Evolutionary conservation across 2,329 filamentous ascomycete genomes (phyloP).

Genomic region (Colletotrichum neosansevieriae): DNA sequence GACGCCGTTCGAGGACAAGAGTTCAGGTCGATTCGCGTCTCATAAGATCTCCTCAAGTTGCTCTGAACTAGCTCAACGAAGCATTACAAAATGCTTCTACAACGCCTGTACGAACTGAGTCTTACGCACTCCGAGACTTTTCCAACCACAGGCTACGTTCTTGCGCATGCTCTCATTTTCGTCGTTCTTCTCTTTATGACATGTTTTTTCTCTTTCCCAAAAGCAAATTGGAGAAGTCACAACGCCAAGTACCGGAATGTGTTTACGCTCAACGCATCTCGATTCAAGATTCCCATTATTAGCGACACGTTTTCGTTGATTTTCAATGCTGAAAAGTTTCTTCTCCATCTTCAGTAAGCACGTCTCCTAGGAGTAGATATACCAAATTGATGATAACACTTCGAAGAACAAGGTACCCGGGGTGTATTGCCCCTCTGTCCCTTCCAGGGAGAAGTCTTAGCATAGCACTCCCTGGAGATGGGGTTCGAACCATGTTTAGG

Average conservation of each 20-base stretch:
- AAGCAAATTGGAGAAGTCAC: too few relatives aligned
- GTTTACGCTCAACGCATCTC: background rate
- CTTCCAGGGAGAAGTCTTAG: background rate
- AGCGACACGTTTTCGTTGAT: background rate
- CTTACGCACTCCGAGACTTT: too few relatives aligned
- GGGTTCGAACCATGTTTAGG: slow-evolving; percentile 14
- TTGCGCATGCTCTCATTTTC: too few relatives aligned
- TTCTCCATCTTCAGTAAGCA: slow-evolving; percentile 6
- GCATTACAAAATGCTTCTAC: too few relatives aligned
- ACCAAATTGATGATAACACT: background rate
- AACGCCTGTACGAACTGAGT: too few relatives aligned
- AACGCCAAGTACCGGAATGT: too few relatives aligned
- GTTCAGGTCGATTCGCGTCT: too few relatives aligned
- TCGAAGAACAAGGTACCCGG: background rate
- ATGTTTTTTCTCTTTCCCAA: too few relatives aligned
- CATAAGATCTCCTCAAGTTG: background rate
- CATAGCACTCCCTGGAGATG: slow-evolving; percentile 31
- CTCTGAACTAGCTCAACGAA: background rate
- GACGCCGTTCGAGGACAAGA: background rate
- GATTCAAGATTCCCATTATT: background rate
- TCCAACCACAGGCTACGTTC: too few relatives aligned
- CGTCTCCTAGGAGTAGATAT: accelerated
- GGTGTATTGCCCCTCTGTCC: background rate
- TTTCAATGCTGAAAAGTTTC: slow-evolving; percentile 13
- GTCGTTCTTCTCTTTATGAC: too few relatives aligned